phyloP scores from a whole-genome alignment of 1,284 basidiomycete species.

The Ceratobasidium sp. region DNA sequence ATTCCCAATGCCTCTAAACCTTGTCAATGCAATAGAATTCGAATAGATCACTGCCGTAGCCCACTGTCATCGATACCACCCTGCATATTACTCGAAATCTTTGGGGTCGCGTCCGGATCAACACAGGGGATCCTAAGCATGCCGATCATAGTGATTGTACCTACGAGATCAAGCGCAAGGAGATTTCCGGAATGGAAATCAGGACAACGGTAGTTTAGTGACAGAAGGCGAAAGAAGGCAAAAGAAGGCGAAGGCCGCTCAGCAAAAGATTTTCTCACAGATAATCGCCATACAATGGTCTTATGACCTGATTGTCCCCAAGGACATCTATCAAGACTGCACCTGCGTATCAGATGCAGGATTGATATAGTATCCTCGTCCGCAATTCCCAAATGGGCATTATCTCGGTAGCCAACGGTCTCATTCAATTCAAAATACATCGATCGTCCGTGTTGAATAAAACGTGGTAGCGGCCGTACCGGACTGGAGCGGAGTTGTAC shows the following conservation, averaged over 20 bases:
- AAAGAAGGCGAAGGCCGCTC: neutral
- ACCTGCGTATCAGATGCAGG: neutral
- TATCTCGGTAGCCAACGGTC: too few species aligned
- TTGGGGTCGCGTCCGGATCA: neutral
- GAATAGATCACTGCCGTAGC: neutral
- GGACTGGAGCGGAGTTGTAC: too few species aligned
- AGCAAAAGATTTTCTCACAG: constrained; percentile 19
- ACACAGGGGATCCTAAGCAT: neutral
- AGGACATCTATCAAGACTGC: neutral
- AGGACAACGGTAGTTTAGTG: neutral
- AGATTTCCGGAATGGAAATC: neutral
- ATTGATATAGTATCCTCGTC: too few species aligned
- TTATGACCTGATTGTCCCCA: neutral
- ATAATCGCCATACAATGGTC: neutral
- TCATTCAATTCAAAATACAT: too few species aligned
- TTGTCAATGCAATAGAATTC: neutral
- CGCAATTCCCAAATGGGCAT: too few species aligned
- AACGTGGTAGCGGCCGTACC: too few species aligned
- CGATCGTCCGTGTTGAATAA: too few species aligned
- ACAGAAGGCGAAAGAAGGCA: too few species aligned
- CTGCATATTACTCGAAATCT: neutral
- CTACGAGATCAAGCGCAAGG: neutral
- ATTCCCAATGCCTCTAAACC: constrained; percentile 18
- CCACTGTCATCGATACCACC: neutral
- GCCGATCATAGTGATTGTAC: neutral